phyloP scores from a whole-genome alignment of 2,329 filamentous ascomycete species.

The Pyrenochaeta sp. region DNA sequence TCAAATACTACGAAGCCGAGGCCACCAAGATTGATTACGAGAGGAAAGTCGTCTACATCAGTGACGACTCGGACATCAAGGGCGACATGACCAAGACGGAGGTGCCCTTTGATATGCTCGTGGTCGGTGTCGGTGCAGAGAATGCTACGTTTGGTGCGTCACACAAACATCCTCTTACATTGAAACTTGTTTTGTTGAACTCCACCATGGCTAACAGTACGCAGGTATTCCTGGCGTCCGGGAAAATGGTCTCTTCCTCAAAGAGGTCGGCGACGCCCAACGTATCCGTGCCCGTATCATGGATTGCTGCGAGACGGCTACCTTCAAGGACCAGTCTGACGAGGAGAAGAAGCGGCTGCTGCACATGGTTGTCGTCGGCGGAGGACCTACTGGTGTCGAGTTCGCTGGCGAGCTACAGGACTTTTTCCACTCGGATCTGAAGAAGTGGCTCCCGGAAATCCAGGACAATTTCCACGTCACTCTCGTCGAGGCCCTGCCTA shows the following conservation, averaged over 20 bases:
- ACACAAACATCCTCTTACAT: background rate
- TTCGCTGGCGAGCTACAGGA: slow-evolving; percentile 98
- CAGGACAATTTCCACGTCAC: slow-evolving; percentile 95
- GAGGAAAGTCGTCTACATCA: slow-evolving; percentile 86
- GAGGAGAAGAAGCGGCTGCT: slow-evolving; percentile 93
- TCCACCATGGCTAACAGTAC: slow-evolving; percentile 21
- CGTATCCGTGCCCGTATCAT: slow-evolving; percentile 98
- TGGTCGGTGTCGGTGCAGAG: slow-evolving; percentile 95
- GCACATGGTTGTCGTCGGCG: slow-evolving; percentile 90
- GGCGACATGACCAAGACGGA: slow-evolving; percentile 83
- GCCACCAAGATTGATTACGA: slow-evolving; percentile 94
- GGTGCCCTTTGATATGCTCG: slow-evolving; percentile 97
- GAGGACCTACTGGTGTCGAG: slow-evolving; percentile 95
- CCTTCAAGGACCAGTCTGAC: slow-evolving; percentile 91
- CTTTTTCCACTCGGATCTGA: slow-evolving; percentile 98
- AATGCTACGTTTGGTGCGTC: slow-evolving; percentile 90
- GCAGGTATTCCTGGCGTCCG: slow-evolving; percentile 86
- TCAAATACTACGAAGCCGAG: slow-evolving; percentile 98
- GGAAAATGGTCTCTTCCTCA: slow-evolving; percentile 96
- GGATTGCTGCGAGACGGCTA: slow-evolving; percentile 98
- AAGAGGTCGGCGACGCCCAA: slow-evolving; percentile 97
- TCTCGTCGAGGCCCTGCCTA: slow-evolving; percentile 94
- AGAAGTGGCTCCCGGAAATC: slow-evolving; percentile 97
- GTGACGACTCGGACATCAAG: slow-evolving; percentile 92
- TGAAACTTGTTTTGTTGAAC: background rate